Evolutionary conservation across 1,284 basidiomycete genomes (phyloP), one percentile per base, ranked within the genome.

Genomic region (Apiotrichum akiyoshidainum): DNA sequence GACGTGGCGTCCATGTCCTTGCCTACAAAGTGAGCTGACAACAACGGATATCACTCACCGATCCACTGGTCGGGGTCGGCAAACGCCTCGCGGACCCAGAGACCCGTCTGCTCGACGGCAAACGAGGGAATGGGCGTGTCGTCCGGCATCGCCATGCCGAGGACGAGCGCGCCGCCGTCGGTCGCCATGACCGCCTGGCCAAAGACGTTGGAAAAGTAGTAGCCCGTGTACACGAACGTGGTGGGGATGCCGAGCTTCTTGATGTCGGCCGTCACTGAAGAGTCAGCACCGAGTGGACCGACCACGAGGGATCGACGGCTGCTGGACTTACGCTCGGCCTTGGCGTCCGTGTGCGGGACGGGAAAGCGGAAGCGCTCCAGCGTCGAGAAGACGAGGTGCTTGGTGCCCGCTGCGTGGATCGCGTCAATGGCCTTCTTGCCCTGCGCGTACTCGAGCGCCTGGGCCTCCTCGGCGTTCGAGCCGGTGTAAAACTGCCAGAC

Each of bases 51-150:
- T 21, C 39, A 57, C 68, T 55, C 45, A 71, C 72, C 71, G 33
- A 66, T 66, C 68, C 70, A 74, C 55, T 66, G 46, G 10, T 65
- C 55, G 4, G 70, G 69, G 31, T 67, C 58, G 44, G 62, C 55
- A 40, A 73, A 59, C 7, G 71, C 71, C 1, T 55, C 66, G n/a
- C 65, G 60, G 8, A 65, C 70, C 60, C 63, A 72, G 17, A 62
- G 59, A 0, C 71, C 73, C 35, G 65, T 68, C 59, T 75, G 69
- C 40, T 64, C 63, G 19, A 65, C 63, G 12, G 64, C 60, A 55
- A 59, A 71, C 7, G 52, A 61, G 0, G 64, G 65, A 10, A 73
- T 50, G 6, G 51, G 34, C n/a, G 63, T 57, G 53, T 73, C 66
- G 40, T 68, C 68, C 1, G 66, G 68, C n/a, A 68, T 46, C 10